Base-by-base conservation (phyloP, 768 basidiomycete genomes). In the Infundibulicybe gibba region DNA sequence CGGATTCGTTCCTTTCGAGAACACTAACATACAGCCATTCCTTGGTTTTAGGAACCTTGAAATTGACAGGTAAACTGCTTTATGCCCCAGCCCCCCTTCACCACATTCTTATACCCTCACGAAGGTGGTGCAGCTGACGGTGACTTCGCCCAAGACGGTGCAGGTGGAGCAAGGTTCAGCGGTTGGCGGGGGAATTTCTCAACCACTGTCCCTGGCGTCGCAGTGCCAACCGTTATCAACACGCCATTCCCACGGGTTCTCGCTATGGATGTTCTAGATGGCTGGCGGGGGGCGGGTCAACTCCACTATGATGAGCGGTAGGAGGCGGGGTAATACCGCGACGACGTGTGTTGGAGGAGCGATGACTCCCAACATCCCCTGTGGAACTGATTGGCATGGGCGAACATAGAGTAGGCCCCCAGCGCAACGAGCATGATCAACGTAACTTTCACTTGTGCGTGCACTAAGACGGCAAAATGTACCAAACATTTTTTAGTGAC, bases 1-100 rank as follows among this genome's bases (percentile, higher is more conserved):
- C 54, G 97, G 94, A 0, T 99, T 99, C 61, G 91, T 98, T 10
- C 95, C 93, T 0, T 95, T 97, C 59, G 88, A 94, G 61, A 87
- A 91, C 51, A 87, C 85, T n/a, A 83, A 87, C 54, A 90, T 94
- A 15, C 87, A 92, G 50, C 85, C 86, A 32, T 88, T 94, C 62
- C 81, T 99, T 41, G 88, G 85, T 1, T 86, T 89, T 43, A 90
- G 90, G 5, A 90, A 91, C 56, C 72, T 97, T 17, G 87, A 92
- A 57, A 90, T 97, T 48, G 94, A 98, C 56, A n/a, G 95, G 94
- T 13, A 97, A 97, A 74, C 68, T 92, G 64, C 95, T 97, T 54
- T n/a, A n/a, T 52, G 89, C 70, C 10, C 5, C 14, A 42, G 49
- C 17, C 39, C 44, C 12, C 5, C 9, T 40, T 31, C 11, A 32